These are phyloP conservation scores for Adiantum capillusveneris DNA, from an alignment of 75 land plant species.

Conservation along the genomic window DNA sequence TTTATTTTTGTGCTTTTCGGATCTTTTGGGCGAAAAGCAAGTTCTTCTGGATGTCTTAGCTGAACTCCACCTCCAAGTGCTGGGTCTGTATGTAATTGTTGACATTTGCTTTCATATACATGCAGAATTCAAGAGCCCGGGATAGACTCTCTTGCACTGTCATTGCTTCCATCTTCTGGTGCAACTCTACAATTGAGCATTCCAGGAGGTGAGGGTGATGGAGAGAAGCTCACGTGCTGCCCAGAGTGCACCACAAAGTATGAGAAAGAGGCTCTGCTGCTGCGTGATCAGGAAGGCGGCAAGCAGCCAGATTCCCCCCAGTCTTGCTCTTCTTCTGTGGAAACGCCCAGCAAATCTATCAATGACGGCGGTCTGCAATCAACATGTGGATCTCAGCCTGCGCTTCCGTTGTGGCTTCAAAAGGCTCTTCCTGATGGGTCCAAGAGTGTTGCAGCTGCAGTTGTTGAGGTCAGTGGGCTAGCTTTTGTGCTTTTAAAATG, in stretches of 20 bases:
- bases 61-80: too few species aligned
- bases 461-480: too few species aligned
- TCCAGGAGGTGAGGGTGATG: background rate
- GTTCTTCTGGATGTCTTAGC: too few species aligned
- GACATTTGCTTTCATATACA: too few species aligned
- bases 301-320: slow-evolving; percentile 13
- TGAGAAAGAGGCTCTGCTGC: slow-evolving; percentile 39
- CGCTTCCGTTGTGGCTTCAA: slow-evolving; percentile 50
- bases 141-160: background rate
- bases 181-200: background rate
- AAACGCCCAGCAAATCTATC: slow-evolving; percentile 7
- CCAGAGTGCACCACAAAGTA: slow-evolving; percentile 52
- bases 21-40: too few species aligned
- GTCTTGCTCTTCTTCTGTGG: slow-evolving; percentile 18
- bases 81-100: too few species aligned
- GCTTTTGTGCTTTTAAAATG: too few species aligned
- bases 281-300: slow-evolving; percentile 34
- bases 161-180: background rate
- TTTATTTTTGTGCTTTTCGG: too few species aligned
- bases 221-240: slow-evolving; percentile 33
- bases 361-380: background rate
- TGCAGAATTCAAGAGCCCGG: background rate
- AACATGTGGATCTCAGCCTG: background rate
- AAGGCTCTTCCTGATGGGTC: slow-evolving; percentile 12
- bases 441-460: too few species aligned